Conservation (phyloP, 1,284 basidiomycete species). For the Irpex sp. region DNA sequence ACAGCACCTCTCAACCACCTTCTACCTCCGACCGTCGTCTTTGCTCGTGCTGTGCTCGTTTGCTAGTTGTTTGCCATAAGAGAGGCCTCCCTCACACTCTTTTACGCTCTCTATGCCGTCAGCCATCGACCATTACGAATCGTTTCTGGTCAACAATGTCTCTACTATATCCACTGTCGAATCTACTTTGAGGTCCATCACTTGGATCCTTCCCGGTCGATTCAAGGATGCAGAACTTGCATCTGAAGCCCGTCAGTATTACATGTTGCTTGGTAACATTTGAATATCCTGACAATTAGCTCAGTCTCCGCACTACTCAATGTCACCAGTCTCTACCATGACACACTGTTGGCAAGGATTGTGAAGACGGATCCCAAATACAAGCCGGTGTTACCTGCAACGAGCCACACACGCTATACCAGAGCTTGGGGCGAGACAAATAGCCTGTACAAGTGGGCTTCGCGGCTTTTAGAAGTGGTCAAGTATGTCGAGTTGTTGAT, state of each 20-base stretch:
- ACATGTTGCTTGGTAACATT: conserved; percentile 11
- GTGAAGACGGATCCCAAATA: conserved; percentile 60
- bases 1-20: neutral
- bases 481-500: conserved; percentile 78
- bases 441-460: conserved; percentile 68
- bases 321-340: conserved; percentile 82
- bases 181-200: conserved; percentile 83
- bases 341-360: conserved; percentile 72
- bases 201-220: conserved; percentile 92
- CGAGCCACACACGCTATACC: conserved; percentile 76
- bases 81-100: conserved; percentile 15
- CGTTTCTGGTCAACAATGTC: conserved; percentile 79
- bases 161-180: conserved; percentile 85
- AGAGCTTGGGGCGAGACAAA: conserved; percentile 76
- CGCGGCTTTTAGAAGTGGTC: conserved; percentile 70
- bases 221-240: conserved; percentile 96
- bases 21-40: neutral
- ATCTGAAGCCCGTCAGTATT: conserved; percentile 81
- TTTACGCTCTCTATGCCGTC: conserved; percentile 36
- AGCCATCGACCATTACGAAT: conserved; percentile 66
- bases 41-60: neutral
- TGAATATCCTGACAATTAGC: conserved; percentile 4
- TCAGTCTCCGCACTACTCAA: conserved; percentile 73
- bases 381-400: conserved; percentile 65
- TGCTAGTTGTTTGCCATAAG: neutral